Evolutionary conservation across 2,329 filamentous ascomycete genomes (phyloP), one percentile per base, ranked within the genome.

Genomic region (Leptographium flavum): DNA sequence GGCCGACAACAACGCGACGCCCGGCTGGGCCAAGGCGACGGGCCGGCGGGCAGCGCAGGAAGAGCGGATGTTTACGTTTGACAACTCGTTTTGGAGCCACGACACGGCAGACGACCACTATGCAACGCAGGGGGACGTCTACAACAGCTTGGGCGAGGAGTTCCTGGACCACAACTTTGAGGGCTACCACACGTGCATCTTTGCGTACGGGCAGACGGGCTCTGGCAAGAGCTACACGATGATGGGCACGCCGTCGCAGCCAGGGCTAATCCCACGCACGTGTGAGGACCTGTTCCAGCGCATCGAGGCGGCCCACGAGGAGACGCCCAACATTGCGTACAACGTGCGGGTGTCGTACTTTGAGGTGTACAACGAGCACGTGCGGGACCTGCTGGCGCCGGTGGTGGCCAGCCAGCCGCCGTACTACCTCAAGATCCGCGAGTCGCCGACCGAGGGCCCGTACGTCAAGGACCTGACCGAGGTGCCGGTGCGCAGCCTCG

Each of bases 121-220:
- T 62, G 90, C 92, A 38, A 87, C 85, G 17, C 92, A 98, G 61
- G 83, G 90, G 49, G 76, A 92, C 58, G 71, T 98, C 17, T 93
- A 94, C 62, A 73, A 79, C 45, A 92, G 96, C 60, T 67, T 98
- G 51, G 92, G 92, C 50, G 77, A 79, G 54, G 92, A 92, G 44
- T 73, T 98, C 47, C 74, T 98, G 54, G 90, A 98, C 67, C 98
- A 98, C 75, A 92, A 92, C 17, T 98, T 98, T 60, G 79, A 90
- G 57, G 92, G 92, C 38, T 98, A 96, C 69, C 96, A 98, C 71
- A 98, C 96, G 64, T 98, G 92, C 71, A 98, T 98, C 58, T 98
- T 98, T 61, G 92, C 92, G 14, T 98, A 98, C 60, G 92, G 92
- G 17, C 92, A 98, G 68, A 98, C 92, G 2, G 92, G 92, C 54